phyloP scores from a whole-genome alignment of 2,329 filamentous ascomycete genomes.

The Cladosporium sp. region DNA sequence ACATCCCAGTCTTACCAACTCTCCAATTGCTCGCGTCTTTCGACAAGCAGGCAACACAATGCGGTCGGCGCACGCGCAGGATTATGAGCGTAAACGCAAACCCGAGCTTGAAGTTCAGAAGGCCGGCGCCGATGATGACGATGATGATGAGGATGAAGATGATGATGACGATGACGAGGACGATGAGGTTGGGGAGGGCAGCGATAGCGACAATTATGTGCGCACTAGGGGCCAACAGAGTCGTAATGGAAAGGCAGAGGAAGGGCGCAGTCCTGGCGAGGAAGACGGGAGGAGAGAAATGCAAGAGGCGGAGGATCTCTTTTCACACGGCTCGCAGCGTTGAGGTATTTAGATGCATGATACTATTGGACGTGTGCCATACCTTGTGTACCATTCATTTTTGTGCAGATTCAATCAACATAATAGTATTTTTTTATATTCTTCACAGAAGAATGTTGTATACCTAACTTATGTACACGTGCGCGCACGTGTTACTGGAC shows the following conservation, averaged over 20 bases:
- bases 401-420: too few relatives aligned
- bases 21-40: slow-evolving; percentile 39
- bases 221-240: background rate
- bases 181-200: slow-evolving; percentile 22
- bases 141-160: slow-evolving; percentile 31
- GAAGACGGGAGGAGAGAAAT: slow-evolving; percentile 1
- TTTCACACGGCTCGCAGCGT: background rate
- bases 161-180: slow-evolving; percentile 24
- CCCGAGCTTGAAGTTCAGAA: slow-evolving; percentile 38
- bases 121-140: slow-evolving; percentile 11
- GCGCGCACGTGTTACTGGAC: too few relatives aligned
- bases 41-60: slow-evolving; percentile 63
- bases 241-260: background rate
- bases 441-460: too few relatives aligned
- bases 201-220: slow-evolving; percentile 7
- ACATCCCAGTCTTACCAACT: slow-evolving; percentile 22
- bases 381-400: too few relatives aligned
- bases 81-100: slow-evolving; percentile 77
- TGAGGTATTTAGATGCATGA: too few relatives aligned
- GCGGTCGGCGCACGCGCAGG: slow-evolving; percentile 78
- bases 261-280: background rate
- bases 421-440: too few relatives aligned
- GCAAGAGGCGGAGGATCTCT: slow-evolving; percentile 6
- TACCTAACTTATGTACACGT: too few relatives aligned
- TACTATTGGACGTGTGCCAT: too few relatives aligned